phyloP scores from a whole-genome alignment of 2,329 filamentous ascomycete species.

The Claviceps africana region DNA sequence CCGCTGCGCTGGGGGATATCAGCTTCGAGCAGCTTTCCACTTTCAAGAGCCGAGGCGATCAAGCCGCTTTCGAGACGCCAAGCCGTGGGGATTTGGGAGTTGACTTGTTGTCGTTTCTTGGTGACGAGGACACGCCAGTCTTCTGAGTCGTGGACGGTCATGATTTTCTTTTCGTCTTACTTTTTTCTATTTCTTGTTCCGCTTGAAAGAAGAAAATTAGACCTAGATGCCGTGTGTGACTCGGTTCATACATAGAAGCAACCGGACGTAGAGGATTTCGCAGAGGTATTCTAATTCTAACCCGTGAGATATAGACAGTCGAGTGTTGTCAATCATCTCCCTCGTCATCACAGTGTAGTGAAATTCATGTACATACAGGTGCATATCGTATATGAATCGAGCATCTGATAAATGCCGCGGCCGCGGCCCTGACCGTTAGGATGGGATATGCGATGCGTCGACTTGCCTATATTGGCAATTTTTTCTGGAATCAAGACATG shows the following conservation, averaged over 20 bases:
- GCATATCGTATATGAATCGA: not conserved
- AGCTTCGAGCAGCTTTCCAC: not conserved
- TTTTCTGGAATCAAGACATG: not conserved
- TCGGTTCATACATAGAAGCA: no score
- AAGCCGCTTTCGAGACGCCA: constrained; percentile 3
- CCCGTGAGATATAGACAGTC: no score
- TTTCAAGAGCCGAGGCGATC: not conserved
- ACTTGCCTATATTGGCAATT: not conserved
- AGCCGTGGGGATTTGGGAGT: constrained; percentile 1
- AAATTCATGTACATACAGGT: not conserved
- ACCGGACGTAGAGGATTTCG: no score
- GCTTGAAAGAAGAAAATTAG: no score
- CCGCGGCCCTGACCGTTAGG: not conserved
- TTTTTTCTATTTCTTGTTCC: not conserved
- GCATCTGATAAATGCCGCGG: not conserved
- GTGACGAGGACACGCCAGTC: not conserved
- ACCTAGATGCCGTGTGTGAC: no score
- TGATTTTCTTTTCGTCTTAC: not conserved
- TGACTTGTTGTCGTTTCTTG: constrained; percentile 1
- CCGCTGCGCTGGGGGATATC: constrained; percentile 14
- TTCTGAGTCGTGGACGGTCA: not conserved
- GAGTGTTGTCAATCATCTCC: no score
- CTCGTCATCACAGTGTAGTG: not conserved
- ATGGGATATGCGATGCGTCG: not conserved
- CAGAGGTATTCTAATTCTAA: no score